Conservation (phyloP, 257 asterid species). For the Rubia yunnanensis region DNA sequence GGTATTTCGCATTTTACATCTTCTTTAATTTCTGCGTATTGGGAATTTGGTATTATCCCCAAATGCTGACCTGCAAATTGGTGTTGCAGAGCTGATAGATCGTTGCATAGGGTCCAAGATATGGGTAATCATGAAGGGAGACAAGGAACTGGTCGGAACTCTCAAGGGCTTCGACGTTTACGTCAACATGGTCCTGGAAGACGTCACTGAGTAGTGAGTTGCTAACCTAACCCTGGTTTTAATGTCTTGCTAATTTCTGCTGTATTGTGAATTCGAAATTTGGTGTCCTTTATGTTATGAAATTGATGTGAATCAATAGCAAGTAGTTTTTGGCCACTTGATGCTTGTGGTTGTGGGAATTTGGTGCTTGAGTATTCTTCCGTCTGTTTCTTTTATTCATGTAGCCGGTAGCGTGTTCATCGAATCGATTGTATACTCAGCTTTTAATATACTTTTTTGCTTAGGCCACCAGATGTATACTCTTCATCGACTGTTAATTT, state of each 20-base stretch:
- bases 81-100: constrained; percentile 58
- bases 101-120: constrained; percentile 82
- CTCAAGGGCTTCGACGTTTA: constrained; percentile 78
- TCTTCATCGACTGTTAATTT: background rate
- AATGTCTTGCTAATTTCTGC: background rate
- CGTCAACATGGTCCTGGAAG: constrained; percentile 86
- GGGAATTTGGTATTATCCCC: background rate
- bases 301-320: no score
- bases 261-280: background rate
- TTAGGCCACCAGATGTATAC: no score
- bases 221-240: background rate
- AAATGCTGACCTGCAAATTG: background rate
- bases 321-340: background rate
- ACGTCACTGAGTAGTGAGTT: constrained; percentile 73
- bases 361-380: background rate
- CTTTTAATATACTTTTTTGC: no score
- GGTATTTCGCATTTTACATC: constrained; percentile 22
- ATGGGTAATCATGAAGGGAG: constrained; percentile 95
- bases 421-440: no score
- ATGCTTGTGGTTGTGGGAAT: background rate
- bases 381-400: background rate
- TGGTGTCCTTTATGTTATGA: background rate
- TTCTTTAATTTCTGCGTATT: background rate
- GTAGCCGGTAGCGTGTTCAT: background rate
- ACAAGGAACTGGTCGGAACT: constrained; percentile 77